A percentile compares a stretch with the other conserved stretches of the same genome.
These are phyloP conservation scores for Firmiana major DNA, from an alignment of 345 rosid species.

Conservation along the genomic window DNA sequence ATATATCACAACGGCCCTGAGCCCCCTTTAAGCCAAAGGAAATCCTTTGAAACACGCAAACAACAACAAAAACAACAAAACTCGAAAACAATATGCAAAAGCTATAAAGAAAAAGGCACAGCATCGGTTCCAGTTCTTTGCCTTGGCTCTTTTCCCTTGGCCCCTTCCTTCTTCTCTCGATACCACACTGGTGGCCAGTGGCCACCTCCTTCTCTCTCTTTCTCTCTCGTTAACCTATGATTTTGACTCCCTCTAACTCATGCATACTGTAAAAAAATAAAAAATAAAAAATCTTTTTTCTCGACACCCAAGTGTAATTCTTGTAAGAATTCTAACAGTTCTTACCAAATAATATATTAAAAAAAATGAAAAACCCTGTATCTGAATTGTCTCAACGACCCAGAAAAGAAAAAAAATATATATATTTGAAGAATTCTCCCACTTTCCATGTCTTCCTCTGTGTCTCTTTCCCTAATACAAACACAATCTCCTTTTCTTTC, in stretches of 20 bases:
- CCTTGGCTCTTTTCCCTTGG: slow-evolving; percentile 53
- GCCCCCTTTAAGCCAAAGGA: slow-evolving; percentile 5
- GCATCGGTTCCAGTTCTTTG: slow-evolving; percentile 52
- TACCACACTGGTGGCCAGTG: slow-evolving; percentile 18
- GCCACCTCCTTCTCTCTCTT: background rate
- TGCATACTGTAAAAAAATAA: slow-evolving; percentile 1
- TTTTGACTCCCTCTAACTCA: slow-evolving; percentile 5
- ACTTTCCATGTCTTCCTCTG: background rate
- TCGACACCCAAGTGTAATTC: background rate
- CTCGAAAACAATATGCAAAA: slow-evolving; percentile 28
- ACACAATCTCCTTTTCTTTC: background rate
- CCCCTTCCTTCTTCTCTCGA: slow-evolving; percentile 39
- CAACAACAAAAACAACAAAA: slow-evolving; percentile 35
- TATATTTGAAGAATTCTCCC: too few species aligned
- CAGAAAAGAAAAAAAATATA: slow-evolving; percentile 10
- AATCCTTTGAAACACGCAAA: slow-evolving; percentile 35
- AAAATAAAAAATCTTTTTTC: too few species aligned
- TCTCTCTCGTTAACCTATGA: background rate
- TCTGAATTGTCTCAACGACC: background rate
- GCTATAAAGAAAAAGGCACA: slow-evolving; percentile 18
- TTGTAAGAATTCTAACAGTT: background rate
- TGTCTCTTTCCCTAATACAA: slow-evolving; percentile 5
- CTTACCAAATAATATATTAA: background rate
- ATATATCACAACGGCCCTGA: slow-evolving; percentile 22
- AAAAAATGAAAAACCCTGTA: background rate